Conservation (phyloP, 164 flowering plant species). For the Cinnamomum chago region DNA sequence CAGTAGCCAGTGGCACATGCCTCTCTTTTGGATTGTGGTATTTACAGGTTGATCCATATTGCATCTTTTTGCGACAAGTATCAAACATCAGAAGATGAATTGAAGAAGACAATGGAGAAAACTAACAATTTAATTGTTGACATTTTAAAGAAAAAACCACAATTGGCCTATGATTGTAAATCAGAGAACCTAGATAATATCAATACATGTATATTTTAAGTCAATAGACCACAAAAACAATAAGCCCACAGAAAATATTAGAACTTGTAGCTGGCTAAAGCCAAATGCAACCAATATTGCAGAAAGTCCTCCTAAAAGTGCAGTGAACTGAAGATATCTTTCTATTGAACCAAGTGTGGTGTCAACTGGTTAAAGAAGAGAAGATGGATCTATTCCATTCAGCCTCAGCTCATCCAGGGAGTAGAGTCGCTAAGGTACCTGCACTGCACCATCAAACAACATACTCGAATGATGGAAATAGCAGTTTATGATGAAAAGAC, state of each 20-base stretch:
- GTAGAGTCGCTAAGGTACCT: constrained; percentile 86
- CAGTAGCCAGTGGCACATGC: too few relatives aligned
- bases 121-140: too few relatives aligned
- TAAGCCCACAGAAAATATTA: constrained; percentile 55
- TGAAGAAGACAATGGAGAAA: too few relatives aligned
- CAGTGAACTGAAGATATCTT: constrained; percentile 68
- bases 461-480: not conserved
- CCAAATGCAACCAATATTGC: constrained; percentile 63
- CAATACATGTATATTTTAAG: too few relatives aligned
- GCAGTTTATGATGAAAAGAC: not conserved
- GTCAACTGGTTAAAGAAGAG: constrained; percentile 75
- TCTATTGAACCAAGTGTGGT: constrained; percentile 67
- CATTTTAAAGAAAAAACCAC: too few relatives aligned
- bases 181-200: too few relatives aligned
- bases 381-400: constrained; percentile 69
- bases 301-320: constrained; percentile 48
- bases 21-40: too few relatives aligned
- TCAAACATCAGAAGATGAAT: too few relatives aligned
- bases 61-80: too few relatives aligned
- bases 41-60: too few relatives aligned
- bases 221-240: constrained; percentile 75
- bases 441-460: constrained; percentile 1
- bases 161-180: too few relatives aligned
- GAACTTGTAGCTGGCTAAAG: constrained; percentile 43
- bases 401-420: constrained; percentile 82